Base-by-base conservation (phyloP, 176 grass and related monocot genomes). In the Pontederia paniculata region DNA sequence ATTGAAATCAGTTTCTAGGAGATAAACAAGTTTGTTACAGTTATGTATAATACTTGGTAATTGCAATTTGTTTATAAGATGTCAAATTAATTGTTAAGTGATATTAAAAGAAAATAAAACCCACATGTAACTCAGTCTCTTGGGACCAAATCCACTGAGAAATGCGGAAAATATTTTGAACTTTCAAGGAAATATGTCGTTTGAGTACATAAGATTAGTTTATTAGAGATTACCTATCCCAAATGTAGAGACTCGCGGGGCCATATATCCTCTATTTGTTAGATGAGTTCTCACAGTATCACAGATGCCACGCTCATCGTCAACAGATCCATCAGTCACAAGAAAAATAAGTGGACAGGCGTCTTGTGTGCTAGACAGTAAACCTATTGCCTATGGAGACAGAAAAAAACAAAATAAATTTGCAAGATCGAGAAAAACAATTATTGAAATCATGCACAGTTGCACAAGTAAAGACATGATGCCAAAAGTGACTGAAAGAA, bases 291-390 rank as follows among this genome's bases (percentile, higher is more conserved):
- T 81, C 43, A 84, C 17, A 50, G 73, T 88, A 70, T 77, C 44
- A 59, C 87, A 98, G 74, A 98, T 98, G 48, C 65, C 74, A 54
- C 82, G 81, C 37, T 98, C 87, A 66, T 82, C 75, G n/a, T 98
- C 86, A 81, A 98, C 83, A 1, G 87, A 69, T 75, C 93, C 93
- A 73, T 98, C 93, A 63, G 93, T 98, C 22, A 98, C 56, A 67
- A 98, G 87, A 77, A 84, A 98, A 62, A 98, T 98, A 70, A 88
- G 83, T 25, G 93, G 87, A 67, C 84, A 69, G 12, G 58, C 65
- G 52, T 81, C 80, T 75, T 80, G 75, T 68, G 55, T 69, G 70
- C 76, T 80, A 7, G 77, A 83, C 61, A 98, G 57, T 49, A 84
- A 77, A 10, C 76, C 77, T 71, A 98, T 79, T 63, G 84, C 93